Percentiles rank a stretch among this genome's conserved stretches.
phyloP scores from a whole-genome alignment of 2,329 filamentous ascomycete genomes.

The Myriangium duriaei region DNA sequence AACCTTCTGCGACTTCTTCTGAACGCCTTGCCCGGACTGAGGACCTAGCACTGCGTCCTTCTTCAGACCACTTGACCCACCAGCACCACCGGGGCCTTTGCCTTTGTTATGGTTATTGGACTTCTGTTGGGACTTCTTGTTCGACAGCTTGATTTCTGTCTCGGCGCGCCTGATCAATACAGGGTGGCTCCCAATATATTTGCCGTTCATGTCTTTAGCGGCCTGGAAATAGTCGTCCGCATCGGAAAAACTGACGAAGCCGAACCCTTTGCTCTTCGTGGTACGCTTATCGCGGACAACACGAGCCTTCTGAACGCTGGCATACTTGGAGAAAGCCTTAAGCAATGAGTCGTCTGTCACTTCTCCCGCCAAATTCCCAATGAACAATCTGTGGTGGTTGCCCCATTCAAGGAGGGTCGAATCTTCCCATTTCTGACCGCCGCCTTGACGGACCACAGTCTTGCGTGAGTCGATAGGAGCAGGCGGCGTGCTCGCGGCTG shows the following conservation, averaged over 20 bases:
- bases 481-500: constrained; percentile 27
- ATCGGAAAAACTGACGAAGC: constrained; percentile 91
- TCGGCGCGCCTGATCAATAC: constrained; percentile 67
- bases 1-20: constrained; percentile 29
- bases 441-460: constrained; percentile 78
- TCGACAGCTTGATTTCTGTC: constrained; percentile 74
- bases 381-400: constrained; percentile 84
- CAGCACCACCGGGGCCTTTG: constrained; percentile 2
- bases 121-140: constrained; percentile 34
- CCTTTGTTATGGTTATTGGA: constrained; percentile 42
- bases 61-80: constrained; percentile 20
- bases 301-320: constrained; percentile 79
- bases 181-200: constrained; percentile 97
- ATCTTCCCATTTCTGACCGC: constrained; percentile 88
- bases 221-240: constrained; percentile 94
- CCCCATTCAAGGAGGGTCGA: constrained; percentile 88
- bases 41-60: constrained; percentile 28
- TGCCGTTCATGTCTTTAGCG: constrained; percentile 95
- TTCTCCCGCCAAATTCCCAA: constrained; percentile 92
- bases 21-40: constrained; percentile 26
- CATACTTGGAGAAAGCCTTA: constrained; percentile 85
- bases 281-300: constrained; percentile 93
- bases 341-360: constrained; percentile 90
- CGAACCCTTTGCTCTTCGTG: constrained; percentile 90
- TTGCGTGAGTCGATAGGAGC: constrained; percentile 44